Base-by-base conservation (phyloP, 1,139 yeast species). In the Candida labiduridarum region DNA sequence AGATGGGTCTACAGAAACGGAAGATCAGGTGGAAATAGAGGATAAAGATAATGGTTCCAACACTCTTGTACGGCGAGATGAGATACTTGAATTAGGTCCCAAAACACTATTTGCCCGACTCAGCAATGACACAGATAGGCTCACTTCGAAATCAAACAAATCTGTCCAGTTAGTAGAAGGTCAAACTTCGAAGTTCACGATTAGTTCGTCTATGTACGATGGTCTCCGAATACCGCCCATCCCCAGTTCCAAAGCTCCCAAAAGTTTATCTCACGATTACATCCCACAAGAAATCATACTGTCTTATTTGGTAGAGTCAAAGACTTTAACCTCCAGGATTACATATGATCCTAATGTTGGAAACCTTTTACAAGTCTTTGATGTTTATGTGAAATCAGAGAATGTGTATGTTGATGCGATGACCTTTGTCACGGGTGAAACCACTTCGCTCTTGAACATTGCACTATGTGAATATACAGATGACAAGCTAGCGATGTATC, bases 321-420 rank as follows among this genome's bases (percentile, higher is more conserved):
- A 57, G 14, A 49, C 63, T 1, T 53, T 70, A 16, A 54, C 60
- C 0, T 69, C 76, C 1, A 47, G 58, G 2, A 53, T 61, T 14
- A 70, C 75, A 1, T 74, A 67, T 53, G 80, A 78, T 55, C 80
- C 82, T 0, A 64, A 70, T 0, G 57, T 57, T 47, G 76, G 77
- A 0, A 50, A 59, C 5, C 39, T 66, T 52, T 65, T 50, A 7
- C 50, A 45, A 30, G 22, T 15, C 10, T 67, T 68, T 49, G 59
- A 58, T 44, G 43, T 66, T 1, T 52, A 59, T 38, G 52, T 56
- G 8, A 56, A 54, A 30, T 52, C 45, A n/a, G 54, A 56, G 1
- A 45, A 39, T 7, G 27, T 35, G 2, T 50, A 53, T 11, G 51
- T 53, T 3, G 57, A 58, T 15, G 66, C 66, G 7, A 62, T 73